phyloP scores from a whole-genome alignment of 2,329 filamentous ascomycete genomes.

The Pseudogymnoascus sp. region DNA sequence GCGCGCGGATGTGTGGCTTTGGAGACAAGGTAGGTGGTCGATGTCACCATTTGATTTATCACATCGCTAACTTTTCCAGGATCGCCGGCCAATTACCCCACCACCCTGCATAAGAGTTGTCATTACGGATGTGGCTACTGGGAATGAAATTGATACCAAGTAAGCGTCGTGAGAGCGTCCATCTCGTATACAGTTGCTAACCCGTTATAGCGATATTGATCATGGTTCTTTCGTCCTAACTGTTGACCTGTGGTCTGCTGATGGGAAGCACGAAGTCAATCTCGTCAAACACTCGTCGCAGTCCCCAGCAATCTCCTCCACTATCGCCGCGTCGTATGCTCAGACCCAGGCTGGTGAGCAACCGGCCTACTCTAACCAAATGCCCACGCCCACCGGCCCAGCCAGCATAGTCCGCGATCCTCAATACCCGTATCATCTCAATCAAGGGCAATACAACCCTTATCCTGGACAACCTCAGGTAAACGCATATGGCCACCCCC shows the following conservation, averaged over 20 bases:
- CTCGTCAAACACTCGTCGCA: slow-evolving; percentile 58
- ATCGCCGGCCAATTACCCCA: slow-evolving; percentile 90
- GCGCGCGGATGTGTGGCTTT: slow-evolving; percentile 97
- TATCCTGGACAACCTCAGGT: slow-evolving; percentile 22
- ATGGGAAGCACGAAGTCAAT: slow-evolving; percentile 57
- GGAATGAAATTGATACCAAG: slow-evolving; percentile 79
- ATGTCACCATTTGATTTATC: slow-evolving; percentile 11
- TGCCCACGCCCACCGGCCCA: slow-evolving; percentile 27
- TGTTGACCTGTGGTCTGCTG: slow-evolving; percentile 61
- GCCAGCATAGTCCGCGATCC: slow-evolving; percentile 33
- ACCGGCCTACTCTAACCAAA: slow-evolving; percentile 22
- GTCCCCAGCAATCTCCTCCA: slow-evolving; percentile 73
- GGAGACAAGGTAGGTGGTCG: slow-evolving; percentile 73
- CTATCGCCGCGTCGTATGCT: slow-evolving; percentile 70
- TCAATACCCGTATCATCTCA: slow-evolving; percentile 19
- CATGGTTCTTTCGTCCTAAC: slow-evolving; percentile 61
- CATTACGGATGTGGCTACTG: slow-evolving; percentile 65
- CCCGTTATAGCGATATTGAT: slow-evolving; percentile 52
- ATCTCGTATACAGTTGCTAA: slow-evolving; percentile 1
- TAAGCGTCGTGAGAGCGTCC: slow-evolving; percentile 37
- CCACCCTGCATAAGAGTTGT: slow-evolving; percentile 84
- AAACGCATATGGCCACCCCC: slow-evolving; percentile 16
- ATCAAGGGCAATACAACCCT: slow-evolving; percentile 17
- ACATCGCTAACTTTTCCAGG: slow-evolving; percentile 44
- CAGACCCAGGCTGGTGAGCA: slow-evolving; percentile 37